Conservation (phyloP, 306 rosid species). For the Elaeagnus macrophylla region DNA sequence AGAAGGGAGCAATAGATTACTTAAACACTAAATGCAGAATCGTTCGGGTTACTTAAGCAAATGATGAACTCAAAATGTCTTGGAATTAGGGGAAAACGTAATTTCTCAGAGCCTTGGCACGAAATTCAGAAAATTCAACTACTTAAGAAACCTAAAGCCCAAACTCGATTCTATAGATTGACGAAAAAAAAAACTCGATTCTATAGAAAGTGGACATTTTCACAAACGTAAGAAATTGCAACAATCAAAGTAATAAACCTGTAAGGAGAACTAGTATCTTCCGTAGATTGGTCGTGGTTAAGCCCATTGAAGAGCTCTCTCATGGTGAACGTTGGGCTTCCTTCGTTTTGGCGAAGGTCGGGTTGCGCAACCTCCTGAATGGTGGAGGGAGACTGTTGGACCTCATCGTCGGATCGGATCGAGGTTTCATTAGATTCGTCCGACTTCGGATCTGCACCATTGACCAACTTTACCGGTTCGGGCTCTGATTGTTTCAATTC, state of each 20-base stretch:
- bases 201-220: too few relatives aligned
- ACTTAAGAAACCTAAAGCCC: too few relatives aligned
- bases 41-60: too few relatives aligned
- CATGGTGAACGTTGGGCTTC: constrained; percentile 94
- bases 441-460: constrained; percentile 27
- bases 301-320: constrained; percentile 76
- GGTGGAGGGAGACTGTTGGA: constrained; percentile 9
- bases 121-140: too few relatives aligned
- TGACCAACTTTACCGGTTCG: constrained; percentile 5
- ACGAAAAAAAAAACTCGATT: too few relatives aligned
- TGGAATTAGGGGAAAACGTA: too few relatives aligned
- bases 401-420: constrained; percentile 25
- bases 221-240: not conserved
- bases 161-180: too few relatives aligned
- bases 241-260: constrained; percentile 27
- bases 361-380: constrained; percentile 23
- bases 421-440: constrained; percentile 18
- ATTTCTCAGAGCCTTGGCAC: too few relatives aligned
- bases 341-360: constrained; percentile 67
- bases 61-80: too few relatives aligned
- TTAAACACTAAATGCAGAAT: too few relatives aligned
- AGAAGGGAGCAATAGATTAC: too few relatives aligned
- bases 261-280: constrained; percentile 50
- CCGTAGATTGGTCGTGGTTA: constrained; percentile 38
- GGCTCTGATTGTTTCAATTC: constrained; percentile 1